Evolutionary conservation across 345 rosid genomes (phyloP), one percentile per base, ranked within the genome.

Genomic region (Populus pruinosa): DNA sequence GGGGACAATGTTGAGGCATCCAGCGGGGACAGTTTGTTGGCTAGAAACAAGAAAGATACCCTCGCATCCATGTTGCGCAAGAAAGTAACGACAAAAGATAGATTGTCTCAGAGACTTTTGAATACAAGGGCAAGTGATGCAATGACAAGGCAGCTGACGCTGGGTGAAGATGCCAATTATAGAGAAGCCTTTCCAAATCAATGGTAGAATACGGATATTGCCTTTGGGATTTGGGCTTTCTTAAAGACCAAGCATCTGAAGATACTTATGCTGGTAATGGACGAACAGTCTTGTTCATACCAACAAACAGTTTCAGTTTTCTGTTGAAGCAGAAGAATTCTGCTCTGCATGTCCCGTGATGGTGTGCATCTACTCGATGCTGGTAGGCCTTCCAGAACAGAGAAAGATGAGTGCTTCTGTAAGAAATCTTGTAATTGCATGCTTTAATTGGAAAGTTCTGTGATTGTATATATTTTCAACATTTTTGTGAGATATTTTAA

Each of bases 181-280:
- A 82, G 94, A 81, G 98, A 91, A 68, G 88, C 96, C 72, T 85
- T 89, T 41, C 93, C 97, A 78, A 95, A 95, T 83, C 93, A 95
- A 72, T 93, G 98, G 97, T 89, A 89, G 88, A 80, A 55, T 55
- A 55, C 66, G 64, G 62, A 44, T 50, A 14, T 69, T 72, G 17
- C 43, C 18, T 17, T 67, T 5, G 4, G 31, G 20, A 8, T 66
- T 39, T 2, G 9, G 29, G 13, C 4, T 44, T 64, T 5, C 47
- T 14, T 29, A 27, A 21, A 20, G 41, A 47, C 27, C 31, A 4
- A 74, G 23, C n/a, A 41, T 59, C 39, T 18, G 23, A 66, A 35
- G 61, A 55, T 21, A 21, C 11, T 2, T 8, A 21, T 55, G 25
- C 25, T 55, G 25, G 23, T 8, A 55, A 21, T 8, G 23, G 59